Percentiles rank a stretch among this genome's conserved stretches.
phyloP scores from a whole-genome alignment of 2,329 filamentous ascomycete species.

The Colletotrichum gigasporum region DNA sequence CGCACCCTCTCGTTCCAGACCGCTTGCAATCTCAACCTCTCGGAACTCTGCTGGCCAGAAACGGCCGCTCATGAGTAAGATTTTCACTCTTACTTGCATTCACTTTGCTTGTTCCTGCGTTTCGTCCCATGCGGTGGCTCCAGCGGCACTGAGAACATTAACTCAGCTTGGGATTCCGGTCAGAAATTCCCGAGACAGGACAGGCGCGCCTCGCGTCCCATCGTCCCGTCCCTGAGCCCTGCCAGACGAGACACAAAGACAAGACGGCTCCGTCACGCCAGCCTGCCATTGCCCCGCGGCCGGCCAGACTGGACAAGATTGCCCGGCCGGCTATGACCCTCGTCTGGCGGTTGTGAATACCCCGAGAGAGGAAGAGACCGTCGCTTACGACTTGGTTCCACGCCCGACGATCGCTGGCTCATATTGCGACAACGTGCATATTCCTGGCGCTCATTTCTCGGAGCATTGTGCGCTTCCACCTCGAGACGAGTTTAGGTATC shows the following conservation, averaged over 20 bases:
- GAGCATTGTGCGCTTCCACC: constrained; percentile 9
- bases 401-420: constrained; percentile 24
- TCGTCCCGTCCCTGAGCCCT: background rate
- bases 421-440: constrained; percentile 31
- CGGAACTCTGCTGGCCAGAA: constrained; percentile 15
- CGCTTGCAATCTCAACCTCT: constrained; percentile 7
- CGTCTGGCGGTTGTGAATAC: constrained; percentile 23
- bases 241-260: background rate
- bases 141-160: no score
- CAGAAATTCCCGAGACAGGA: background rate
- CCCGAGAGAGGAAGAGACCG: constrained; percentile 6
- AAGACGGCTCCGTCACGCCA: background rate
- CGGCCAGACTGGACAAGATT: background rate
- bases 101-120: constrained; percentile 6
- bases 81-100: background rate
- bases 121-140: constrained; percentile 15
- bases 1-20: constrained; percentile 7
- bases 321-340: background rate
- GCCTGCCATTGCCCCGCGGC: background rate
- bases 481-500: background rate
- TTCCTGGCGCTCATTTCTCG: constrained; percentile 15
- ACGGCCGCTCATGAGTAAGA: constrained; percentile 27
- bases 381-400: constrained; percentile 22
- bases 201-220: background rate
- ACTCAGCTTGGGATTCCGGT: background rate